Percentiles rank a stretch among this genome's conserved stretches.
Evolutionary conservation across 1,139 yeast genomes (phyloP).

Genomic region (Taiozyma sp.): DNA sequence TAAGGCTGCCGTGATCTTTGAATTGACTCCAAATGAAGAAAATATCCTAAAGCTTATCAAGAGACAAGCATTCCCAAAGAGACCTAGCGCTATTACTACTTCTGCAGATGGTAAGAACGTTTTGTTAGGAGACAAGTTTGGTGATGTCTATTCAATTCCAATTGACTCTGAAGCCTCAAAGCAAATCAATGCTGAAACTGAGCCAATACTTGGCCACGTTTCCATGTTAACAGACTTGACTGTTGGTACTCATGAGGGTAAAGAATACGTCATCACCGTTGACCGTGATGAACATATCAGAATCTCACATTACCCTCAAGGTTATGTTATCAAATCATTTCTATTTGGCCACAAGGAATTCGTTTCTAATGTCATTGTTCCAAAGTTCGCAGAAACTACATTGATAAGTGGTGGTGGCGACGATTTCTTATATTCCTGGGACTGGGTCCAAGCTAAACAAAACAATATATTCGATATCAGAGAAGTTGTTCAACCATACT

Average conservation of each 20-base stretch:
- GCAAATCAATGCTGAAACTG: slow-evolving; percentile 25
- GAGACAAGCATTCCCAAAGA: slow-evolving; percentile 78
- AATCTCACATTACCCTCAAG: slow-evolving; percentile 75
- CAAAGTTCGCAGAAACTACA: slow-evolving; percentile 40
- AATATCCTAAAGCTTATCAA: slow-evolving; percentile 46
- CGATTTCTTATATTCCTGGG: slow-evolving; percentile 68
- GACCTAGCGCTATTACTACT: slow-evolving; percentile 79
- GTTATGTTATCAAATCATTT: slow-evolving; percentile 75
- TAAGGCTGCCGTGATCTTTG: slow-evolving; percentile 68
- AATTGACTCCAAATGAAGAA: slow-evolving; percentile 14
- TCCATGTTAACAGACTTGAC: slow-evolving; percentile 85
- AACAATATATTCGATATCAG: slow-evolving; percentile 46
- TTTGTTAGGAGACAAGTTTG: slow-evolving; percentile 92
- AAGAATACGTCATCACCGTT: slow-evolving; percentile 63
- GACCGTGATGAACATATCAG: slow-evolving; percentile 97
- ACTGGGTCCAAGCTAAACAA: slow-evolving; percentile 52
- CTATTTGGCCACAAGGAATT: slow-evolving; percentile 86
- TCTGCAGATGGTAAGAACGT: slow-evolving; percentile 45
- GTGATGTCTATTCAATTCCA: slow-evolving; percentile 74
- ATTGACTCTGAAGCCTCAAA: slow-evolving; percentile 26
- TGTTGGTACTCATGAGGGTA: slow-evolving; percentile 34
- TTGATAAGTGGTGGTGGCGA: slow-evolving; percentile 93
- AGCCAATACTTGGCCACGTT: slow-evolving; percentile 89
- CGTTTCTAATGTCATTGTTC: slow-evolving; percentile 56
- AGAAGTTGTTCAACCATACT: slow-evolving; percentile 40